phyloP scores from a whole-genome alignment of 176 grass and related monocot genomes.

The Sorghum bicolor region DNA sequence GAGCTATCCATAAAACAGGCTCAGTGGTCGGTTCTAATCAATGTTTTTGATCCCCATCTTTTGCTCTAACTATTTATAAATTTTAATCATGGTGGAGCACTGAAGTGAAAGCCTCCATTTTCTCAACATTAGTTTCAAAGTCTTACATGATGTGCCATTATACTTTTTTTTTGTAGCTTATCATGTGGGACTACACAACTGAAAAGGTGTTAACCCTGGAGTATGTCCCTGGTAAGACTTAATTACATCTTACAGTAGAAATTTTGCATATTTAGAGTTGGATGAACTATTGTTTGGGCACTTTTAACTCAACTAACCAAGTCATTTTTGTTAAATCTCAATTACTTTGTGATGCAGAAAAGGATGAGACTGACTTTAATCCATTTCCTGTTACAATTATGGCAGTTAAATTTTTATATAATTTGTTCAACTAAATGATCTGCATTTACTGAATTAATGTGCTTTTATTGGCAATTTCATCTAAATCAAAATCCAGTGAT shows the following conservation, averaged over 20 bases:
- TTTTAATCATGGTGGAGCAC: constrained; percentile 15
- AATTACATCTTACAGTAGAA: constrained; percentile 20
- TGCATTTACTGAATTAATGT: background rate
- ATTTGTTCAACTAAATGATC: background rate
- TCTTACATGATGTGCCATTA: constrained; percentile 31
- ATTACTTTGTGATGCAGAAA: background rate
- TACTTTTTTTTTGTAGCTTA: constrained; percentile 70
- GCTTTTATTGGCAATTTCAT: background rate
- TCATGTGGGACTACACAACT: constrained; percentile 91
- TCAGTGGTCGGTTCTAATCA: background rate
- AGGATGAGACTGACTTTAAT: background rate
- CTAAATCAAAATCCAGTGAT: constrained; percentile 2
- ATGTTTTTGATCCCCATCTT: background rate
- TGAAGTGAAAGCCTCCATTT: constrained; percentile 1
- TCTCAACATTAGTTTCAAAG: constrained; percentile 1
- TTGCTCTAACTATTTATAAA: constrained; percentile 16
- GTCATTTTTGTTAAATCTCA: background rate
- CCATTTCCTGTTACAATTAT: background rate
- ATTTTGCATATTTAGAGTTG: background rate
- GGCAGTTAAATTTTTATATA: background rate
- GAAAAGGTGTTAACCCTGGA: constrained; percentile 89
- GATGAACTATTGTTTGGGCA: background rate
- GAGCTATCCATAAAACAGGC: background rate
- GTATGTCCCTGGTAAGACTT: constrained; percentile 76
- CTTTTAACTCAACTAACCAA: background rate